Evolutionary conservation across 192 early-diverging fungal genomes (phyloP), one percentile per base, ranked within the genome.

Genomic region (Pilobolus umbonatus): DNA sequence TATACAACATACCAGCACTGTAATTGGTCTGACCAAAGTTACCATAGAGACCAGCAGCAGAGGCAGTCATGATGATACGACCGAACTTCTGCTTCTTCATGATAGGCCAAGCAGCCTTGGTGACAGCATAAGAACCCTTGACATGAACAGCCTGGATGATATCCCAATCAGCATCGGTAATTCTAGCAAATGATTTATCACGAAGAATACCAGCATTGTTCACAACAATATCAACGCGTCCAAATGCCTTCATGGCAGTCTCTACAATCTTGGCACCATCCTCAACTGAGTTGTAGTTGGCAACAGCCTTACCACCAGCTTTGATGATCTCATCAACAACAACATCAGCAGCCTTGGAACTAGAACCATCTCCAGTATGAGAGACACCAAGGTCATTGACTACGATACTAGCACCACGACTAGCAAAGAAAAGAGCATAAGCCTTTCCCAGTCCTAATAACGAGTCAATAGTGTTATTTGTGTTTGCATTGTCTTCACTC

Each of bases 81-180:
- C 96, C 96, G 56, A 77, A 99, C 66, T 95, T 94, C 65, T 98
- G 95, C 80, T 96, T 92, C 55, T 85, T 84, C 83, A 99, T 92
- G 63, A 91, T 76, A 30, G 87, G 85, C 96, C 96, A 99, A 1
- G 96, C 96, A 46, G 96, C 97, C 78, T 91, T 93, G 53, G 94
- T 85, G 62, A 96, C 90, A 75, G 91, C 88, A 85, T 96, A 99
- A 7, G 93, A 84, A 30, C 97, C 97, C 47, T 85, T 79, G 42
- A 98, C 86, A 64, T 99, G 97, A 24, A 98, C 95, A 55, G 79
- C 75, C 51, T 93, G 85, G 62, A 98, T 86, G 45, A 92, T 73
- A 71, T 95, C 90, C 97, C 97, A 99, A 78, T 99, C 96, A 53
- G 81, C 83, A 82, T 99, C 97, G 5, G 90, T 91, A 92, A 99